phyloP scores from a whole-genome alignment of 768 basidiomycete species.

The Rubroboletus satanas region DNA sequence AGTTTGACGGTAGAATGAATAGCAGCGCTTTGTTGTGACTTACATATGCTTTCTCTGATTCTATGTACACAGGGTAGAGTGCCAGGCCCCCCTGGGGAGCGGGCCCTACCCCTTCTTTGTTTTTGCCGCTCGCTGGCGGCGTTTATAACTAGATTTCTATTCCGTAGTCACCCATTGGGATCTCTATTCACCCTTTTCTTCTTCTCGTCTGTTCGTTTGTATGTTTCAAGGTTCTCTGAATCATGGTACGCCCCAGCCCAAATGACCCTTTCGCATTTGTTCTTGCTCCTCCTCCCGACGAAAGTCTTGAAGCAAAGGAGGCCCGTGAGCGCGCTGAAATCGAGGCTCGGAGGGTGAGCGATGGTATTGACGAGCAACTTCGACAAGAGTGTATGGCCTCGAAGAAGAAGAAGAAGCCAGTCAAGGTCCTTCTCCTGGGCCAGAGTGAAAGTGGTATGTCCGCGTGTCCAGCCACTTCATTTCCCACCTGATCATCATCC shows the following conservation, averaged over 20 bases:
- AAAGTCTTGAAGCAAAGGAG: slow-evolving; percentile 53
- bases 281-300: slow-evolving; percentile 61
- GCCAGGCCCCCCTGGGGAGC: too few relatives aligned
- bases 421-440: slow-evolving; percentile 72
- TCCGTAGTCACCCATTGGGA: too few relatives aligned
- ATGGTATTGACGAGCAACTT: slow-evolving; percentile 74
- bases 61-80: too few relatives aligned
- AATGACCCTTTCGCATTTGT: slow-evolving; percentile 62
- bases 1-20: background rate
- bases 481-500: slow-evolving; percentile 2
- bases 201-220: background rate
- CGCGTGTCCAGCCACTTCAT: background rate
- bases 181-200: background rate
- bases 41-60: too few relatives aligned
- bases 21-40: background rate
- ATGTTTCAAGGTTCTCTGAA: background rate
- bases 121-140: background rate
- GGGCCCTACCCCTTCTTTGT: background rate
- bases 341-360: slow-evolving; percentile 60
- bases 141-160: background rate
- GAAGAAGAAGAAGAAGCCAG: slow-evolving; percentile 61
- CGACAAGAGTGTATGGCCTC: slow-evolving; percentile 54
- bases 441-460: slow-evolving; percentile 65
- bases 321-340: slow-evolving; percentile 57
- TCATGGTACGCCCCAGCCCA: slow-evolving; percentile 34